Base-by-base conservation (phyloP, 169 alveolate genomes). In the Plasmodium malariae region DNA sequence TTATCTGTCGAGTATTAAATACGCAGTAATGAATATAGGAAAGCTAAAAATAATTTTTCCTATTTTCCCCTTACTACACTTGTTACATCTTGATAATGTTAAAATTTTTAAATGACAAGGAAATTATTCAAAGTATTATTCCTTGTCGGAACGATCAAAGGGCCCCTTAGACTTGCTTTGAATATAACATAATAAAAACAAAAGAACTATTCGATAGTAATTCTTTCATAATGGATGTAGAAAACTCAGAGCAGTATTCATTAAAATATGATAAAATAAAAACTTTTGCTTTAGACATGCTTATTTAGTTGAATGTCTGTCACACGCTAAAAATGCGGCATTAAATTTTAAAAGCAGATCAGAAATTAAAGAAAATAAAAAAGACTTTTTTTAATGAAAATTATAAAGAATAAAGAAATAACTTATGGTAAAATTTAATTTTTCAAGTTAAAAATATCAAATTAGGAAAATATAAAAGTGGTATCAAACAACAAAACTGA, bases 361-460 rank as follows among this genome's bases (percentile, higher is more conserved):
- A 30, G 14, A 62, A 21, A 63, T 40, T 34, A 78, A n/a, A 43
- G 40, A 60, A 45, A 60, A 11, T 1, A 14, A 78, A 24, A 32
- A n/a, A 62, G 9, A 37, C 12, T 55, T 78, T 78, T 43, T 78
- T 32, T 55, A 63, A 76, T 24, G 36, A 62, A 19, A 48, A 51
- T 17, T 34, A 65, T 30, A 62, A 76, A 76, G 30, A 54, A 65
- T 30, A 62, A 76, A 76, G 30, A 76, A 76, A 63, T 76, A 76
- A 76, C 60, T 11, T 60, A 36, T 3, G 78, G 62, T 62, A 76
- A n/a, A n/a, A 60, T 48, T 0, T 76, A 62, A 24, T 24, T 9
- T 51, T 76, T n/a, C 24, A 43, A 19, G 3, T 3, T 2, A 65
- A 36, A 37, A 76, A 60, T 30, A 63, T n/a, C 37, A 60, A 30